Conservation (phyloP, 352 stramenopile species). For the Pythium inflatum region DNA sequence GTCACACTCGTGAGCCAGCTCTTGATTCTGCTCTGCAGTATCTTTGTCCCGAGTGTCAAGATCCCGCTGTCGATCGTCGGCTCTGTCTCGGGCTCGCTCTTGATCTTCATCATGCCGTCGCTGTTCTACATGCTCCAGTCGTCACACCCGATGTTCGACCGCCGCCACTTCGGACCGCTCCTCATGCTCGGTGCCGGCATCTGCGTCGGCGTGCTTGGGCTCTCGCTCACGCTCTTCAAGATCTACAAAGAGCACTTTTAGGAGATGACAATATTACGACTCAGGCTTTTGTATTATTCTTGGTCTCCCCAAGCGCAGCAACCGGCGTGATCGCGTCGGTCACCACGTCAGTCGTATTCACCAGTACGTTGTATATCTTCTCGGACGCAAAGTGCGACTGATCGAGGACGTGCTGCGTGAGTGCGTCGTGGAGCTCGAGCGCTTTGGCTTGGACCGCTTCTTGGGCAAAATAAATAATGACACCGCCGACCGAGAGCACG, state of each 20-base stretch:
- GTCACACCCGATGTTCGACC: conserved; percentile 42
- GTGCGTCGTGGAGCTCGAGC: not conserved
- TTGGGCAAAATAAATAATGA: not conserved
- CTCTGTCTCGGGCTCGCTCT: conserved; percentile 70
- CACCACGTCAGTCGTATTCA: conserved; percentile 10
- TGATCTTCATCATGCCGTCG: conserved; percentile 84
- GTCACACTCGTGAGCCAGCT: conserved; percentile 58
- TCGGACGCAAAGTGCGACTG: conserved; percentile 1
- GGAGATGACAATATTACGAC: too few species aligned
- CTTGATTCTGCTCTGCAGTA: conserved; percentile 69
- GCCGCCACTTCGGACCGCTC: conserved; percentile 50
- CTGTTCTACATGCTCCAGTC: conserved; percentile 78
- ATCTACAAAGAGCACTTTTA: conserved; percentile 33
- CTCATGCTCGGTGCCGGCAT: conserved; percentile 61
- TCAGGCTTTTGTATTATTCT: not conserved
- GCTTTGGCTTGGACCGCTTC: not conserved
- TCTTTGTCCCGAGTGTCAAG: conserved; percentile 80
- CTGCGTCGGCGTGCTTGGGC: conserved; percentile 50
- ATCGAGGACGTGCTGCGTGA: not conserved
- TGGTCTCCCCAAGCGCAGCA: too few species aligned
- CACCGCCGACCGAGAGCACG: not conserved
- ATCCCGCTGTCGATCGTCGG: conserved; percentile 80
- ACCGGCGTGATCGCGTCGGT: not conserved
- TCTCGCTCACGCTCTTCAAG: conserved; percentile 58
- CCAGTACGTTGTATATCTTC: not conserved